A percentile compares a stretch with the other conserved stretches of the same genome.
phyloP scores from a whole-genome alignment of 2,329 filamentous ascomycete species.

The Pestalotiopsis sp. region DNA sequence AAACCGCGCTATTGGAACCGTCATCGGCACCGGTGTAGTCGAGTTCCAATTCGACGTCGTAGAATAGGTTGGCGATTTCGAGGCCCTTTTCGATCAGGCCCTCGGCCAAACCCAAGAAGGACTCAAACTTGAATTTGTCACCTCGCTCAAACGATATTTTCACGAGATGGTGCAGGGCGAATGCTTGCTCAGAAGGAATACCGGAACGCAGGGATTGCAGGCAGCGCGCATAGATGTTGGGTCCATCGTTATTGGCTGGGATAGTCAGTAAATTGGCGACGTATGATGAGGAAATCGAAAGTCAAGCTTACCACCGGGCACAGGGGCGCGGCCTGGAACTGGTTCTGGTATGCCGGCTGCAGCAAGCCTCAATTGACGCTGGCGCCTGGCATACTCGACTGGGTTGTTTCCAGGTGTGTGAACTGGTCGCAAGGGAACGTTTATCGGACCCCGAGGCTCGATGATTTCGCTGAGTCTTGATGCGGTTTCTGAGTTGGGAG shows the following conservation, averaged over 20 bases:
- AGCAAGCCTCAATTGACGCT: constrained; percentile 41
- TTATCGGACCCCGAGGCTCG: constrained; percentile 65
- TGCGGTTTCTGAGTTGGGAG: constrained; percentile 57
- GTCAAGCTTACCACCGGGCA: constrained; percentile 60
- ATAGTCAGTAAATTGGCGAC: constrained; percentile 22
- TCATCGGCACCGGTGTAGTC: constrained; percentile 64
- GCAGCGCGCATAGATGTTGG: constrained; percentile 90
- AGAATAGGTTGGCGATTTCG: constrained; percentile 78
- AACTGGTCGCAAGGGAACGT: constrained; percentile 72
- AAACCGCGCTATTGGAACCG: constrained; percentile 52
- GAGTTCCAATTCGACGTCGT: constrained; percentile 80
- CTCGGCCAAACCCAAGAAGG: constrained; percentile 86
- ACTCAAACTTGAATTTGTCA: constrained; percentile 94
- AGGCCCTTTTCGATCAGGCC: constrained; percentile 84
- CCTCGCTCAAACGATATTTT: constrained; percentile 95
- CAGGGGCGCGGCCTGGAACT: constrained; percentile 58
- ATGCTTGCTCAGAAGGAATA: constrained; percentile 82
- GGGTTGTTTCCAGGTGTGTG: constrained; percentile 77
- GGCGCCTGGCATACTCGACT: constrained; percentile 64
- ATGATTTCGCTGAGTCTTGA: constrained; percentile 69
- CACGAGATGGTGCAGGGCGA: constrained; percentile 88
- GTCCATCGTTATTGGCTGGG: constrained; percentile 67
- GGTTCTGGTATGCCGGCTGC: constrained; percentile 28
- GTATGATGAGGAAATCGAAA: neutral
- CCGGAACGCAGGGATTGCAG: constrained; percentile 81